Evolutionary conservation across 345 rosid genomes (phyloP).

Genomic region (Acer saccharum): DNA sequence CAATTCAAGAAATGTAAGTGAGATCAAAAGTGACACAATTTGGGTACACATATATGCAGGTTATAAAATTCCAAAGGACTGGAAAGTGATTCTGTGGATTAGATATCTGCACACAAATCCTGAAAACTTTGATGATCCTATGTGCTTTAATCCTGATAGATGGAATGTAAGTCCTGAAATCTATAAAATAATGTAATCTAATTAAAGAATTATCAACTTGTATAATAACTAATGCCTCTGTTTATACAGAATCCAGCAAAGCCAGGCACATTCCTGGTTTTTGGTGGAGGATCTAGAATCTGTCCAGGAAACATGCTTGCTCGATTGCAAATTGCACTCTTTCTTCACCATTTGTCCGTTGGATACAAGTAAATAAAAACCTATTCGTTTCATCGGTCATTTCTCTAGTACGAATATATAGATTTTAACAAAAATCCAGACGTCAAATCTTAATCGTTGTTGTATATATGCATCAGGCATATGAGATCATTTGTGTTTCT

Average conservation of each 20-base stretch:
- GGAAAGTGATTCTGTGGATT: conserved; percentile 42
- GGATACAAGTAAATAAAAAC: conserved; percentile 44
- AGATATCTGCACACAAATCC: conserved; percentile 39
- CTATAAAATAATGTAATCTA: neutral
- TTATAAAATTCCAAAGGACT: conserved; percentile 42
- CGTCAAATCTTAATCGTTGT: too few species aligned
- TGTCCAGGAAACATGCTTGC: conserved; percentile 53
- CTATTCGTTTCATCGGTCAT: neutral
- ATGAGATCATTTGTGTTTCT: neutral
- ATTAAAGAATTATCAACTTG: neutral
- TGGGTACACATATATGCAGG: conserved; percentile 22
- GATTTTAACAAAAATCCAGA: too few species aligned
- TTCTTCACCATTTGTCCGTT: conserved; percentile 46
- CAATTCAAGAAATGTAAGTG: neutral
- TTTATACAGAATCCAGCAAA: conserved; percentile 30
- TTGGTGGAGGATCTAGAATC: conserved; percentile 42
- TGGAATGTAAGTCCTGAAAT: conserved; percentile 36
- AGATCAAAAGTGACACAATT: neutral
- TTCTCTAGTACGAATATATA: too few species aligned
- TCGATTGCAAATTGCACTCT: conserved; percentile 33
- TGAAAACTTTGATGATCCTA: conserved; percentile 37
- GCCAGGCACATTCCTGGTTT: conserved; percentile 33
- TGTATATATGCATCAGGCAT: neutral
- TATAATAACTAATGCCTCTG: neutral
- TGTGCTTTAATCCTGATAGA: conserved; percentile 49